Percentiles rank a stretch among this genome's conserved stretches.
Evolutionary conservation across 768 basidiomycete species (phyloP).

Genomic region (Russula abietina): DNA sequence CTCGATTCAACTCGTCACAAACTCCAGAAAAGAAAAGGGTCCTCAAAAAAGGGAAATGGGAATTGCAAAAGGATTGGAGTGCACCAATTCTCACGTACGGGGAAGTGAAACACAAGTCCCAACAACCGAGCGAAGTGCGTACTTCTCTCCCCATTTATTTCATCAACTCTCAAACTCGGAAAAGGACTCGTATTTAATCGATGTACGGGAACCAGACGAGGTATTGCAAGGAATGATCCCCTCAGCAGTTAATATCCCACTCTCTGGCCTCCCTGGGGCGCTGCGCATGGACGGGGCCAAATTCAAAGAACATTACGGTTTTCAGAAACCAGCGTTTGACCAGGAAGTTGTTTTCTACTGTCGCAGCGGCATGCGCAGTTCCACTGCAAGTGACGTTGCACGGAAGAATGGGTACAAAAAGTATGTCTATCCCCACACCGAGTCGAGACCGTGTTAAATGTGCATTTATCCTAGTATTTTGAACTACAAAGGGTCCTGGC

Average conservation of each 20-base stretch:
- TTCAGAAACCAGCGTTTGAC: slow-evolving; percentile 34
- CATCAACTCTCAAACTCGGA: slow-evolving; percentile 12
- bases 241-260: slow-evolving; percentile 45
- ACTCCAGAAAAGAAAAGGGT: slow-evolving; percentile 31
- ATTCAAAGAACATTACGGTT: slow-evolving; percentile 33
- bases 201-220: slow-evolving; percentile 68
- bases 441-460: neutral
- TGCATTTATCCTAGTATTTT: slow-evolving; percentile 27
- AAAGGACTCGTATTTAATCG: slow-evolving; percentile 69
- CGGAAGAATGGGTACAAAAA: slow-evolving; percentile 39
- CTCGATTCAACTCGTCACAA: slow-evolving; percentile 23
- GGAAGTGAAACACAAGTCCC: slow-evolving; percentile 71
- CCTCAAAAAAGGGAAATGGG: slow-evolving; percentile 36
- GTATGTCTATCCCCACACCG: slow-evolving; percentile 25
- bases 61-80: slow-evolving; percentile 67
- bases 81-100: slow-evolving; percentile 68
- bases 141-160: slow-evolving; percentile 16
- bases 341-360: slow-evolving; percentile 47
- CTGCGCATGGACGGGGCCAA: slow-evolving; percentile 32
- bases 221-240: slow-evolving; percentile 46
- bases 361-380: slow-evolving; percentile 44
- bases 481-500: slow-evolving; percentile 85
- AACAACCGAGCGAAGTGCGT: slow-evolving; percentile 63
- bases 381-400: slow-evolving; percentile 40
- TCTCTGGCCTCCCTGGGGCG: slow-evolving; percentile 37